Percentiles rank a stretch among this genome's conserved stretches.
These are phyloP conservation scores for Phytophthora citrophthora DNA, from an alignment of 352 stramenopile species.

Conservation along the genomic window DNA sequence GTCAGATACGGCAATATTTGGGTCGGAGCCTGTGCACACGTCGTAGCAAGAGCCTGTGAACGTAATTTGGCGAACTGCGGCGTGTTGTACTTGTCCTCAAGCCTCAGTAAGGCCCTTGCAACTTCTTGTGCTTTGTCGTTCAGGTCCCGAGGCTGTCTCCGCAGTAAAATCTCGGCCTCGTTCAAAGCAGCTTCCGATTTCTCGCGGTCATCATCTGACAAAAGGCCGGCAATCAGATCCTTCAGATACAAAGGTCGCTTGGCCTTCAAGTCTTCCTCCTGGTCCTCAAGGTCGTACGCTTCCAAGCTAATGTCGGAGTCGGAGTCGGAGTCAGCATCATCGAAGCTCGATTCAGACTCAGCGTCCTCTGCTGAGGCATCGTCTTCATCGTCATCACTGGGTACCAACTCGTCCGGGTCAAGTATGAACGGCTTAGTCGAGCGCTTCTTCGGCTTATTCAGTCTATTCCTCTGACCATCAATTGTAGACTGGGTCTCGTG, in stretches of 20 bases:
- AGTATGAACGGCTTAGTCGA: constrained; percentile 39
- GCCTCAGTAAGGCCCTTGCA: constrained; percentile 59
- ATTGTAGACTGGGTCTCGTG: background rate
- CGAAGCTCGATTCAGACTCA: constrained; percentile 31
- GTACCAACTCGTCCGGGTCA: constrained; percentile 66
- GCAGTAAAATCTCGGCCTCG: constrained; percentile 63
- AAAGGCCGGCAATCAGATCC: constrained; percentile 58
- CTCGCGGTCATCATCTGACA: constrained; percentile 66
- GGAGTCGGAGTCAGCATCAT: constrained; percentile 57
- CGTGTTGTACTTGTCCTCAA: constrained; percentile 80
- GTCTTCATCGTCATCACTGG: constrained; percentile 52
- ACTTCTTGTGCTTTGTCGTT: constrained; percentile 64
- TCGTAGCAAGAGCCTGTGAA: constrained; percentile 50
- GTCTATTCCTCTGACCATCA: constrained; percentile 1
- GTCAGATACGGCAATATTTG: constrained; percentile 62
- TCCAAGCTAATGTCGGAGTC: constrained; percentile 78
- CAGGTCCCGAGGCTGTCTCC: constrained; percentile 62
- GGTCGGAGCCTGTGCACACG: constrained; percentile 51
- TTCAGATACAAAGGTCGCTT: constrained; percentile 77
- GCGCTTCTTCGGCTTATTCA: constrained; percentile 16
- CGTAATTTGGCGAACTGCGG: constrained; percentile 58
- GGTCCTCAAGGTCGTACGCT: constrained; percentile 69
- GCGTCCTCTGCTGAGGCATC: constrained; percentile 20
- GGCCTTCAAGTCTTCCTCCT: constrained; percentile 70
- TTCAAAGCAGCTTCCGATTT: constrained; percentile 58